Evolutionary conservation across 164 flowering plant species (phyloP).

Genomic region (Nymphaea colorata): DNA sequence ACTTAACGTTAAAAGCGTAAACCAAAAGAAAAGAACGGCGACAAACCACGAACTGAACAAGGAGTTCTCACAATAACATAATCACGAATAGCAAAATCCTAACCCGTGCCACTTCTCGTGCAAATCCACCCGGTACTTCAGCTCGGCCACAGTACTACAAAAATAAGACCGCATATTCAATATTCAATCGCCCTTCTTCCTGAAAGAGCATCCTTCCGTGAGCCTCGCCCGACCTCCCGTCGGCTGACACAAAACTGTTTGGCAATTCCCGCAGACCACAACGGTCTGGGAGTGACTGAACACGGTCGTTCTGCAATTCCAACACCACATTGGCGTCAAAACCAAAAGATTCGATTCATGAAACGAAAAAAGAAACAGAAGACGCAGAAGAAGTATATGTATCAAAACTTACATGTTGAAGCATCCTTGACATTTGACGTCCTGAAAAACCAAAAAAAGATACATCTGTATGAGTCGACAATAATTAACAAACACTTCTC

Average conservation of each 20-base stretch:
- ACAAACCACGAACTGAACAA: too few species aligned
- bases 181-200: conserved; percentile 33
- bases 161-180: not conserved
- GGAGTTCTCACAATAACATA: too few species aligned
- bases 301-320: conserved; percentile 34
- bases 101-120: not conserved
- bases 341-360: not conserved
- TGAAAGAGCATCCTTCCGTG: conserved; percentile 48
- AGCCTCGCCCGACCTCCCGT: conserved; percentile 43
- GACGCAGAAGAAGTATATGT: not conserved
- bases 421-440: conserved; percentile 54
- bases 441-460: conserved; percentile 14
- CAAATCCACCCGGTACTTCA: not conserved
- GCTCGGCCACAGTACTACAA: not conserved
- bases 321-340: not conserved
- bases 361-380: not conserved
- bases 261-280: conserved; percentile 45
- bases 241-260: conserved; percentile 44
- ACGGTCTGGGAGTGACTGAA: conserved; percentile 53
- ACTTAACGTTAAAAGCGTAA: too few species aligned
- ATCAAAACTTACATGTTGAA: conserved; percentile 35
- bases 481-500: not conserved
- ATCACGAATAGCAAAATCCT: not conserved
- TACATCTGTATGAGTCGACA: not conserved
- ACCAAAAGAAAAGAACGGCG: too few species aligned